phyloP scores from a whole-genome alignment of 2,329 filamentous ascomycete genomes.

The Karstenula rhodostoma region DNA sequence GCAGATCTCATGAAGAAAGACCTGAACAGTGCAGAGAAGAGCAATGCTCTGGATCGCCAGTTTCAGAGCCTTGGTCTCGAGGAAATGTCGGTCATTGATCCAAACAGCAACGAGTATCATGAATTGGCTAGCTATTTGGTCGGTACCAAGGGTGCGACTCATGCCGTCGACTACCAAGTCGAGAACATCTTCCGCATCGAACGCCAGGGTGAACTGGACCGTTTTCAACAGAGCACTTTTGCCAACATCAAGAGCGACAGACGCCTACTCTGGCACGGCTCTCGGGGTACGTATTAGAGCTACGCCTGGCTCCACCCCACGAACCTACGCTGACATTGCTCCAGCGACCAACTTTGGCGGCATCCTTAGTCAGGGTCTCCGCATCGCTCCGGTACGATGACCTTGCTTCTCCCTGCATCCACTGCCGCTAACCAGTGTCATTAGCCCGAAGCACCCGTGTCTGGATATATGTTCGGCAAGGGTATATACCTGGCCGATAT shows the following conservation, averaged over 20 bases:
- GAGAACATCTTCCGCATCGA: constrained; percentile 85
- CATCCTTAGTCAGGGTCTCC: constrained; percentile 85
- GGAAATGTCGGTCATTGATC: constrained; percentile 77
- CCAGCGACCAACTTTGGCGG: constrained; percentile 81
- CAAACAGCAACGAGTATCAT: constrained; percentile 67
- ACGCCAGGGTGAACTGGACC: constrained; percentile 73
- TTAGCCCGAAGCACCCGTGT: constrained; percentile 75
- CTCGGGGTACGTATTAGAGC: constrained; percentile 56
- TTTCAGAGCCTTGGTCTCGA: constrained; percentile 75
- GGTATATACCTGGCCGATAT: constrained; percentile 90
- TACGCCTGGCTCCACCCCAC: not conserved
- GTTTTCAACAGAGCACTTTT: constrained; percentile 68
- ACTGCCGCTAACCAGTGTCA: no score
- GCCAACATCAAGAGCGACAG: constrained; percentile 68
- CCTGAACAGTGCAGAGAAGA: constrained; percentile 55
- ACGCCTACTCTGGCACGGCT: constrained; percentile 87
- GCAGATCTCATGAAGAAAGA: constrained; percentile 77
- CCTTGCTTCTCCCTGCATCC: no score
- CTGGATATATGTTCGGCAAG: constrained; percentile 89
- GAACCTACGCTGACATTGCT: not conserved
- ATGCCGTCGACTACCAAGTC: constrained; percentile 67
- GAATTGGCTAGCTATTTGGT: constrained; percentile 73
- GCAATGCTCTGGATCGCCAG: constrained; percentile 75
- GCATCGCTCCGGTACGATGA: constrained; percentile 72
- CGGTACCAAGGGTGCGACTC: constrained; percentile 72